Percentiles rank a stretch among this genome's conserved stretches.
Evolutionary conservation across 257 asterid species (phyloP).

Genomic region (Solanum sitiens): DNA sequence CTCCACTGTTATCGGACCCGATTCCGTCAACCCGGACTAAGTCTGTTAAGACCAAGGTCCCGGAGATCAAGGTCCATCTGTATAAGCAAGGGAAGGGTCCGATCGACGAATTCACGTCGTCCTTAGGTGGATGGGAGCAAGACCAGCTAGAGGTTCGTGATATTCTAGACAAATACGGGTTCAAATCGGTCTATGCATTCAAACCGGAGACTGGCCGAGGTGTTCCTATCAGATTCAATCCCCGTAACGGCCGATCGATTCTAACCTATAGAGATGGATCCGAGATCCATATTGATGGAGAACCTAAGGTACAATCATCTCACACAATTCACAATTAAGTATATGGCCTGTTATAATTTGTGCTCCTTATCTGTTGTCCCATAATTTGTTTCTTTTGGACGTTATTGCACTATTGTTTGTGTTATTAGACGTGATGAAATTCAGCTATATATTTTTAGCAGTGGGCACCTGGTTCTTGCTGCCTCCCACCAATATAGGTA

Average conservation of each 20-base stretch:
- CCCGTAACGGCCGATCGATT: slow-evolving; percentile 65
- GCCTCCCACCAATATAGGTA: neutral
- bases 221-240: slow-evolving; percentile 60
- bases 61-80: slow-evolving; percentile 63
- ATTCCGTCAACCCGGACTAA: slow-evolving; percentile 11
- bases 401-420: neutral
- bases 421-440: neutral
- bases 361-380: neutral
- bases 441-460: neutral
- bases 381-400: neutral
- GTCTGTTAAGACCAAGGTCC: slow-evolving; percentile 50
- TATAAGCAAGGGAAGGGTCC: slow-evolving; percentile 74
- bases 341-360: neutral
- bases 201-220: slow-evolving; percentile 59
- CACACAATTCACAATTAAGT: neutral
- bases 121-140: slow-evolving; percentile 71
- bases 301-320: slow-evolving; percentile 50
- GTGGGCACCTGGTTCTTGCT: neutral
- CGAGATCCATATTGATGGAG: slow-evolving; percentile 57
- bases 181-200: slow-evolving; percentile 61
- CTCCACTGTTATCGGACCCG: slow-evolving; percentile 30
- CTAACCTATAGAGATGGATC: slow-evolving; percentile 59
- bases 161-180: slow-evolving; percentile 54
- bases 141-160: slow-evolving; percentile 79
- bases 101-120: slow-evolving; percentile 42